A percentile compares a stretch with the other conserved stretches of the same genome.
Conservation (phyloP, 345 rosid species). For the Capsella bursapastoris region DNA sequence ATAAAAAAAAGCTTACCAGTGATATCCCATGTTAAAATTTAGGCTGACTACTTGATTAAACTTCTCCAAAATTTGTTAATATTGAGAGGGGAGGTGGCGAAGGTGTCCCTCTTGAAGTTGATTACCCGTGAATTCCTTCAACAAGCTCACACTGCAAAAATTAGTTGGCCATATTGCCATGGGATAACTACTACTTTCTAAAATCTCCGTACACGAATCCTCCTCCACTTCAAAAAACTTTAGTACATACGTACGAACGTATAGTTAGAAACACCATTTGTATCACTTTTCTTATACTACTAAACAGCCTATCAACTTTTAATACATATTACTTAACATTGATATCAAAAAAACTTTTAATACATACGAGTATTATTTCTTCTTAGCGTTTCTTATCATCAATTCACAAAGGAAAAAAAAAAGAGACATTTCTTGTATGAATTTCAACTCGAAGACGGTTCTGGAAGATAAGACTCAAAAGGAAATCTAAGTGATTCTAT, state of each 20-base stretch:
- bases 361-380: not conserved
- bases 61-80: not conserved
- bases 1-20: not conserved
- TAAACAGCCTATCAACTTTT: not conserved
- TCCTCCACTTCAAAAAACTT: no score
- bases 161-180: not conserved
- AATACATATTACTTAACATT: no score
- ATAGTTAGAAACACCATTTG: not conserved
- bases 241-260: no score
- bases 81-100: not conserved
- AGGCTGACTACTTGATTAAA: not conserved
- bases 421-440: not conserved
- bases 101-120: not conserved
- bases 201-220: no score
- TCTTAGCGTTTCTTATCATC: not conserved
- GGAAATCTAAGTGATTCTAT: slow-evolving; percentile 13
- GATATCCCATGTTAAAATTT: not conserved
- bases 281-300: not conserved
- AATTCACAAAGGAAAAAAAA: not conserved
- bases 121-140: not conserved
- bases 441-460: not conserved
- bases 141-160: not conserved
- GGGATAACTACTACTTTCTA: no score
- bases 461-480: not conserved
- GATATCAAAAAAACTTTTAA: not conserved